Conservation (phyloP, 2,329 filamentous ascomycete genomes). For the Akanthomyces muscarius region DNA sequence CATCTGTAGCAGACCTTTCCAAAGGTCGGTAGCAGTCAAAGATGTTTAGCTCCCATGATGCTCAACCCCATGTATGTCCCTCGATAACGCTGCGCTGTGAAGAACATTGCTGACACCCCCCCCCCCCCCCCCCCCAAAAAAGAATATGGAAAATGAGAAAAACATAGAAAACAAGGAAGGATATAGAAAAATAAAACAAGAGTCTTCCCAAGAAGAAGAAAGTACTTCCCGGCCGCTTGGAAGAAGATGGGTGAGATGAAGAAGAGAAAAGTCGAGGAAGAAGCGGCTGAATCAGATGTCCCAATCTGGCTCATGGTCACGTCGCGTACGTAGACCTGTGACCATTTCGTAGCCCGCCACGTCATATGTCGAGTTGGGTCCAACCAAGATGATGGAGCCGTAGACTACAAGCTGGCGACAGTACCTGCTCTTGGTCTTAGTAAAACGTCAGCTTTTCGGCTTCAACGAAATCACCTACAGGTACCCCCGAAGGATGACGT, state of each 20-base stretch:
- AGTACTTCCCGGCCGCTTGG: too few relatives aligned
- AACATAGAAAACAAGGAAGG: too few relatives aligned
- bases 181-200: neutral
- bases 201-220: too few relatives aligned
- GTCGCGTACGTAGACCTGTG: slow-evolving; percentile 39
- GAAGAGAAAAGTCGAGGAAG: neutral
- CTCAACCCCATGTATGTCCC: neutral
- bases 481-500: slow-evolving; percentile 41
- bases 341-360: slow-evolving; percentile 41
- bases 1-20: neutral
- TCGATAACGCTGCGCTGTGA: neutral
- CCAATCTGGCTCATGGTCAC: slow-evolving; percentile 40
- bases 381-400: slow-evolving; percentile 44
- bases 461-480: slow-evolving; percentile 31
- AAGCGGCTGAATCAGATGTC: slow-evolving; percentile 25
- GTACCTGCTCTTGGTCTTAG: slow-evolving; percentile 25
- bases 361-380: slow-evolving; percentile 40
- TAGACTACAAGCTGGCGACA: slow-evolving; percentile 43
- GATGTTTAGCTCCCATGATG: neutral
- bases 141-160: too few relatives aligned
- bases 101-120: too few relatives aligned
- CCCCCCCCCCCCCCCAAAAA: too few relatives aligned
- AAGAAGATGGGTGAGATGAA: too few relatives aligned
- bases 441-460: too few relatives aligned
- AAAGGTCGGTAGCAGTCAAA: neutral